Conservation (phyloP, 306 rosid genomes). For the Canavalia ensiformis region DNA sequence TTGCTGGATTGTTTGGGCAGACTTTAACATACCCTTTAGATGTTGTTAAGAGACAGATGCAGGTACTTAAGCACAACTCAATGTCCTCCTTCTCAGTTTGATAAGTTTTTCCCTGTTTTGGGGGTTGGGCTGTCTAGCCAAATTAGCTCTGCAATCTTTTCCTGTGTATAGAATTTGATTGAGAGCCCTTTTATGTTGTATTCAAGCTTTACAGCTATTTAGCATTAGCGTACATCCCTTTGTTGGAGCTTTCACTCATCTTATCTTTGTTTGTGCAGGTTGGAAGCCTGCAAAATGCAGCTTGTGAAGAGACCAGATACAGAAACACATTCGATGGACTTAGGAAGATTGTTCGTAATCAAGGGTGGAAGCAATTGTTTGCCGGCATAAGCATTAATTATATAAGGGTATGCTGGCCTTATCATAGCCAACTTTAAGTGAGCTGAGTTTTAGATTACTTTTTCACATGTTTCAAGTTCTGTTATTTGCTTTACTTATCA, state of each 20-base stretch:
- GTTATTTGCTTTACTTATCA: slow-evolving; percentile 18
- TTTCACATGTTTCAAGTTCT: slow-evolving; percentile 6
- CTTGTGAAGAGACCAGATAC: slow-evolving; percentile 62
- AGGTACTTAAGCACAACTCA: slow-evolving; percentile 59
- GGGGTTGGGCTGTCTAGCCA: neutral
- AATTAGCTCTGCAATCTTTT: neutral
- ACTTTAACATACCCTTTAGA: slow-evolving; percentile 95
- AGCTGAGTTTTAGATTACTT: slow-evolving; percentile 29
- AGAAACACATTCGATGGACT: slow-evolving; percentile 77
- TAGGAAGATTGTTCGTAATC: slow-evolving; percentile 66
- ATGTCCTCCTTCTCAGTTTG: neutral
- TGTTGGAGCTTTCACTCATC: slow-evolving; percentile 38
- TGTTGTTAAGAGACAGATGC: slow-evolving; percentile 99
- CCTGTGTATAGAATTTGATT: neutral
- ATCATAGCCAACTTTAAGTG: slow-evolving; percentile 32
- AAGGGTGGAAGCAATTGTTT: slow-evolving; percentile 93
- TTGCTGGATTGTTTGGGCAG: slow-evolving; percentile 97
- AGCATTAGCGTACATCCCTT: slow-evolving; percentile 15
- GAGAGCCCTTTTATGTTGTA: neutral
- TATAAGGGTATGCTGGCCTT: slow-evolving; percentile 71
- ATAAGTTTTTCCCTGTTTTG: neutral
- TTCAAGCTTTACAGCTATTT: slow-evolving; percentile 16
- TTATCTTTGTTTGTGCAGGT: slow-evolving; percentile 65
- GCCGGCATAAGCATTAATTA: slow-evolving; percentile 95
- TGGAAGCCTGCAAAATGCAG: slow-evolving; percentile 64